Evolutionary conservation across 2,329 filamentous ascomycete genomes (phyloP), one percentile per base, ranked within the genome.

Genomic region (Colletotrichum orchidophilum): DNA sequence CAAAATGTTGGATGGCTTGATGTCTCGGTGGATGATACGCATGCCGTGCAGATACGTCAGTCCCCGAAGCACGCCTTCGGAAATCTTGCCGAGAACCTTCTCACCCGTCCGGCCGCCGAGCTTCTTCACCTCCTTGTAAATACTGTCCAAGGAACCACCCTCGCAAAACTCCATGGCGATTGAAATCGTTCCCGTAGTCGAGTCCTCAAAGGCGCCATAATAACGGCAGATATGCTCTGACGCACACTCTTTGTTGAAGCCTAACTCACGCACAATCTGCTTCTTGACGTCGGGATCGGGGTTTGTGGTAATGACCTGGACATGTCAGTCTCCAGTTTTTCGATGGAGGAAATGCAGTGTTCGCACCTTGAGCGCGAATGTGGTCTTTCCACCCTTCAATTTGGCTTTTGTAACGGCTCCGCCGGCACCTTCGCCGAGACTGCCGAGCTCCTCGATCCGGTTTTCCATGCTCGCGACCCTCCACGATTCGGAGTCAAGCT

Each of bases 151-250:
- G 57, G 94, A 97, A 63, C 96, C 96, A 69, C 96, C 96, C 82
- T 98, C 96, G 80, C 96, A 99, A 78, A 97, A 98, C 80, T 99
- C 96, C 96, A 99, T 99, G 68, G 95, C 95, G 78, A 99, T 99
- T 58, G 94, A 97, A 75, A 99, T 98, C 58, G 96, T 98, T 61
- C 95, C 94, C 11, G 94, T 97, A n/a, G 94, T 93, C 70, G 96
- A 93, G 79, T 99, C 96, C 80, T 97, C 94, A 80, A 98, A 99
- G 50, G 96, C 96, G 74, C 96, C 96, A 78, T 98, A 99, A 83
- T 99, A 99, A 74, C 93, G 91, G 83, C 96, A 99, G 77, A 99
- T 99, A 81, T 98, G 95, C 71, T 96, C 93, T 5, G 95, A 98
- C 6, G 94, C 95, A 80, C 96, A 98, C 75, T 95, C 94, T 83